Conservation (phyloP, 2,329 filamentous ascomycete species). For the Nemania sp. region DNA sequence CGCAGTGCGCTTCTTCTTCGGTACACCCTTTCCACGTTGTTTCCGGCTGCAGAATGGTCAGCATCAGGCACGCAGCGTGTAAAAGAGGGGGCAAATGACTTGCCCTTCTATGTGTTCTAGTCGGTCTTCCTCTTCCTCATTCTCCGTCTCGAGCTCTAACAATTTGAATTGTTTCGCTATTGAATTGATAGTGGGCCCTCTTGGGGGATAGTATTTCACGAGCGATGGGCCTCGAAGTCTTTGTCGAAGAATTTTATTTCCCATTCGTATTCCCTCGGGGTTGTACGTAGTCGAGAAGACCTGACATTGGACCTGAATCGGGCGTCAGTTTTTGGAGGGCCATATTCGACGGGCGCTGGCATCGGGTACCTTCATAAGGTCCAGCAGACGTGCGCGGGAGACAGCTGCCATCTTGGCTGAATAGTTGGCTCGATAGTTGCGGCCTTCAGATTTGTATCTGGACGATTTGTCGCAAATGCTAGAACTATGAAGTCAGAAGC, state of each 20-base stretch:
- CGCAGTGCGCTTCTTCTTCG: slow-evolving; percentile 83
- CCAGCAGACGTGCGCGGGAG: slow-evolving; percentile 71
- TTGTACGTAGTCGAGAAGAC: slow-evolving; percentile 95
- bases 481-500: slow-evolving; percentile 26
- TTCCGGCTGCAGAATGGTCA: slow-evolving; percentile 69
- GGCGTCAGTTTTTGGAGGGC: slow-evolving; percentile 33
- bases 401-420: slow-evolving; percentile 67
- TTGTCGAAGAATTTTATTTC: slow-evolving; percentile 93
- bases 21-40: slow-evolving; percentile 84
- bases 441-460: slow-evolving; percentile 14
- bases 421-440: slow-evolving; percentile 25
- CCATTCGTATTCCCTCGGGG: slow-evolving; percentile 81
- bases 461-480: slow-evolving; percentile 25
- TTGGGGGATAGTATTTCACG: slow-evolving; percentile 89
- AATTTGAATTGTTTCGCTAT: slow-evolving; percentile 79
- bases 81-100: slow-evolving; percentile 44
- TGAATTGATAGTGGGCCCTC: slow-evolving; percentile 67
- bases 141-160: slow-evolving; percentile 76
- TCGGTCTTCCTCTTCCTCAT: slow-evolving; percentile 84
- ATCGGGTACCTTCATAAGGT: slow-evolving; percentile 79
- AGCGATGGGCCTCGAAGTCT: slow-evolving; percentile 85
- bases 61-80: slow-evolving; percentile 29
- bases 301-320: slow-evolving; percentile 81
- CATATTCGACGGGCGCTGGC: not conserved
- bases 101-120: slow-evolving; percentile 78